A percentile compares a stretch with the other conserved stretches of the same genome.
These are phyloP conservation scores for Chlamydomonas schloesseri DNA, from an alignment of 139 green algal species.

Conservation along the genomic window DNA sequence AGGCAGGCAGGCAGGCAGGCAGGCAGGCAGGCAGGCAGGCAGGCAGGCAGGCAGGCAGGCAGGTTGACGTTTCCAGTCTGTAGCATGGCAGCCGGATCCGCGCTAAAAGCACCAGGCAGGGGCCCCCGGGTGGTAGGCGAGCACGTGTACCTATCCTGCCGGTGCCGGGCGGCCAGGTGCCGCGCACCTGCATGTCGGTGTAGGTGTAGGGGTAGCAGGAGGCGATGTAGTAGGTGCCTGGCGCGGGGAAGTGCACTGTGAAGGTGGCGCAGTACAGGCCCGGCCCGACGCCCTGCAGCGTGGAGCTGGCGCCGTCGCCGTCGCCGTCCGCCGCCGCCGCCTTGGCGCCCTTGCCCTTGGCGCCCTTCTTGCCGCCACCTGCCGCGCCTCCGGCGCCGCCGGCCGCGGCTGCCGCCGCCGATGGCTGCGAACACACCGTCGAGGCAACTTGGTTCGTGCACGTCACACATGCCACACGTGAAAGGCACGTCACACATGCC, in stretches of 20 bases:
- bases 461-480: no score
- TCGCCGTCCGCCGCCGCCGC: neutral
- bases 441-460: no score
- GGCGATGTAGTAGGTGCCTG: slow-evolving; percentile 55
- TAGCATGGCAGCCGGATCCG: no score
- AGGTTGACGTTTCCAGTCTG: no score
- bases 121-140: no score
- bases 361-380: neutral
- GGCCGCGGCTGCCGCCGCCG: neutral
- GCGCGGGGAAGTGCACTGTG: slow-evolving; percentile 48
- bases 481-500: no score
- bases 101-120: no score
- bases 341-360: neutral
- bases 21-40: no score
- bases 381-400: neutral
- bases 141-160: no score
- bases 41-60: no score
- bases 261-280: slow-evolving; percentile 68
- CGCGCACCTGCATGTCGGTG: slow-evolving; percentile 67
- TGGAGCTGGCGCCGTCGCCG: neutral
- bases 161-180: no score
- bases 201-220: slow-evolving; percentile 79
- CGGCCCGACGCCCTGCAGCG: slow-evolving; percentile 38
- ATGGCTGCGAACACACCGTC: neutral
- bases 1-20: no score